Percentiles rank a stretch among this genome's conserved stretches.
Evolutionary conservation across 2,329 filamentous ascomycete genomes (phyloP).

Genomic region (Aspergillus sojae): DNA sequence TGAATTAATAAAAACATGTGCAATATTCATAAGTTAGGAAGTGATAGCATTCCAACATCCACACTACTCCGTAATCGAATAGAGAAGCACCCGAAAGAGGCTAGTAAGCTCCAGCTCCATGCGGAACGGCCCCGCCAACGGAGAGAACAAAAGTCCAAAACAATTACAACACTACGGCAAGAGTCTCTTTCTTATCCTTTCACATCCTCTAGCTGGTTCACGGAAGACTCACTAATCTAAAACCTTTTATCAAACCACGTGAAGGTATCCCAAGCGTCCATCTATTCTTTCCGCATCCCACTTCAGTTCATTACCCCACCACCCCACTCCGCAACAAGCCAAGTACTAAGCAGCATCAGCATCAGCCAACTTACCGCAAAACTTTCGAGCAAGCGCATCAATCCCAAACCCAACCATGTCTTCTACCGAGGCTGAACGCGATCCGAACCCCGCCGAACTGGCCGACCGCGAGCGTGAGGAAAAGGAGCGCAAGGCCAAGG

Average conservation of each 20-base stretch:
- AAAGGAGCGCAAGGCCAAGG: conserved; percentile 66
- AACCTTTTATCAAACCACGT: background rate
- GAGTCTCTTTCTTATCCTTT: background rate
- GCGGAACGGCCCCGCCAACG: conserved; percentile 11
- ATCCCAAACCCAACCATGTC: conserved; percentile 27
- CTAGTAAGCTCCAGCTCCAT: background rate
- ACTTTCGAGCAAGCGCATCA: background rate
- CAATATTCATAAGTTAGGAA: background rate
- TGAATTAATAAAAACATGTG: background rate
- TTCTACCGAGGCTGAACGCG: conserved; percentile 31
- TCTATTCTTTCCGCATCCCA: background rate
- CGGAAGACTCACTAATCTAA: background rate
- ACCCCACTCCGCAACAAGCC: background rate
- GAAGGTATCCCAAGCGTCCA: background rate
- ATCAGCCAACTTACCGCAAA: background rate
- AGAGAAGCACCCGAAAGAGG: background rate
- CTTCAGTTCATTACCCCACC: background rate
- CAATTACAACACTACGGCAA: background rate
- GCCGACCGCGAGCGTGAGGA: conserved; percentile 59
- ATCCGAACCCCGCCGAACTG: conserved; percentile 32
- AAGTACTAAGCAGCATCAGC: background rate
- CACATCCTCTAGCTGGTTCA: background rate
- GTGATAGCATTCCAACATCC: background rate
- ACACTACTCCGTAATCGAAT: background rate
- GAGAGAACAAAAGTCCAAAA: conserved; percentile 4